Conservation (phyloP, 345 rosid genomes). For the Populus euphratica region DNA sequence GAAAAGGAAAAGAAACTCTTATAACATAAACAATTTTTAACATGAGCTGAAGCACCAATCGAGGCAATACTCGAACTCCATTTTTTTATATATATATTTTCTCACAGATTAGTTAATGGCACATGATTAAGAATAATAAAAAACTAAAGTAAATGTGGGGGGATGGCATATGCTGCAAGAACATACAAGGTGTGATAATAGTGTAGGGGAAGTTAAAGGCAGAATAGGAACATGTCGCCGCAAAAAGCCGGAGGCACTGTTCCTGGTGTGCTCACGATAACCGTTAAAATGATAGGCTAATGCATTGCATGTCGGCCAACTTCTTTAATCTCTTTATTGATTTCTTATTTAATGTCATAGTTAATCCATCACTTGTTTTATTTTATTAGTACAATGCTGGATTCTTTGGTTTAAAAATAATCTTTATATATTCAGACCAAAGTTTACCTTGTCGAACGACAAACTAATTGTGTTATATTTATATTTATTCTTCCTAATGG, state of each 20-base stretch:
- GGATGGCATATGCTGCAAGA: not conserved
- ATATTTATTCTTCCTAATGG: too few species aligned
- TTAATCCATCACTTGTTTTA: not conserved
- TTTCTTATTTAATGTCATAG: too few species aligned
- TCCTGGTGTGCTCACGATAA: slow-evolving; percentile 22
- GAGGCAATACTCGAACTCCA: too few species aligned
- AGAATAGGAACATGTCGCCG: slow-evolving; percentile 17
- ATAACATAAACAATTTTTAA: too few species aligned
- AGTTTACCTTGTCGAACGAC: too few species aligned
- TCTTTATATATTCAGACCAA: too few species aligned
- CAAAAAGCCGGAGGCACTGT: slow-evolving; percentile 20
- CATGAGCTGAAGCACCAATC: too few species aligned
- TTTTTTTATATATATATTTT: too few species aligned
- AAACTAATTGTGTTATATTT: too few species aligned
- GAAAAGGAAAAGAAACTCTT: too few species aligned
- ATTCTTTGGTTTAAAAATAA: not conserved
- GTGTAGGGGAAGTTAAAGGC: slow-evolving; percentile 9
- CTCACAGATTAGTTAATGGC: not conserved
- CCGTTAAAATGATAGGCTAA: slow-evolving; percentile 16
- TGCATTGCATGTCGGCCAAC: slow-evolving; percentile 27
- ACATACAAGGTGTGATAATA: slow-evolving; percentile 1
- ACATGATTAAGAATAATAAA: not conserved
- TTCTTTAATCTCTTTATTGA: not conserved
- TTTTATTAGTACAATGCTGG: not conserved
- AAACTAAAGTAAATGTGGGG: not conserved